Base-by-base conservation (phyloP, 371 early-diverging fungal genomes). In the Entomophthora muscae region DNA sequence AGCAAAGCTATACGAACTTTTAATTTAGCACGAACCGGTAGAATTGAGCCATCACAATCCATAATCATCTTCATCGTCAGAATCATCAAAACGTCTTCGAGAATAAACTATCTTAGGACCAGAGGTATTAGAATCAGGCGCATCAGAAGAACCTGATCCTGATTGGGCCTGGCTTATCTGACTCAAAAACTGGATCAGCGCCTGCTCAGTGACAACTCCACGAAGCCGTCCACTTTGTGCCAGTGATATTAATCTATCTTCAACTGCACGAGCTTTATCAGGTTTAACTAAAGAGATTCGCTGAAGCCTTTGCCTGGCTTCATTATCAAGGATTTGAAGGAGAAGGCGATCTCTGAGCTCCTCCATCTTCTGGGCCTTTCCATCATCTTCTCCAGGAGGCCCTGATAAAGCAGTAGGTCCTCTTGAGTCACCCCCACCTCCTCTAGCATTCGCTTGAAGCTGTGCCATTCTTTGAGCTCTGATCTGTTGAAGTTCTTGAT, bases 211-310 rank as follows among this genome's bases (percentile, higher is more conserved):
- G 10, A 95, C 81, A 72, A 87, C 88, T 57, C 78, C 76, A 31
- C 86, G 76, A 54, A 95, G 73, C 70, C 90, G 92, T 10, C 90
- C 89, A 13, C 79, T 72, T 69, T 83, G 88, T 1, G 90, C 91
- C 90, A 93, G 90, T 52, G 87, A 80, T 62, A 95, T 80, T 65
- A 95, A 72, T 64, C 91, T 71, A 68, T 93, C 92, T 67, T 92
- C 93, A 7, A 95, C 91, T 1, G 83, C 84, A 27, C 91, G 81
- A 2, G 91, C 93, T 71, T 90, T 89, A 21, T 88, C 90, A 1
- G 83, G 80, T 70, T 93, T 93, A 12, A 95, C 93, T 69, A 93
- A 86, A 23, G 85, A 80, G 64, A 94, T 93, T 32, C 93, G 82
- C 78, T 72, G 78, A 85, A 88, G 78, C 64, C 96, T 81, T 66